Percentiles rank a stretch among this genome's conserved stretches.
Evolutionary conservation across 257 asterid species (phyloP).

Genomic region (Lithospermum erythrorhizon): DNA sequence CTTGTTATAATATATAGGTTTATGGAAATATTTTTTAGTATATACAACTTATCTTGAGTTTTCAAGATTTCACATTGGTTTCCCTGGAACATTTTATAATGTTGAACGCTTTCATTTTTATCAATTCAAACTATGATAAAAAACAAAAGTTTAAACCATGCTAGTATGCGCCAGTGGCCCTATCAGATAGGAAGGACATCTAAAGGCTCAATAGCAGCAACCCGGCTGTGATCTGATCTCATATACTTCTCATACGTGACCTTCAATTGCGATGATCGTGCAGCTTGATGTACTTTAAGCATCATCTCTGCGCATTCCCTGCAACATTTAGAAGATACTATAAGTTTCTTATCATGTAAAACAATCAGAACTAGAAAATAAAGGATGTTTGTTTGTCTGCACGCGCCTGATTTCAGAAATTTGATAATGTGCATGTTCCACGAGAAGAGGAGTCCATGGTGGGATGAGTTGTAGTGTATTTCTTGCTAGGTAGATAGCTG

Average conservation of each 20-base stretch:
- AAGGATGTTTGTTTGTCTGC: slow-evolving; percentile 2
- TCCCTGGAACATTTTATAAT: no score
- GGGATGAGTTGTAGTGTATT: slow-evolving; percentile 61
- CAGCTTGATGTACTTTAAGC: slow-evolving; percentile 67
- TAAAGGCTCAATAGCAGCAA: slow-evolving; percentile 59
- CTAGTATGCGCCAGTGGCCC: not conserved
- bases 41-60: no score
- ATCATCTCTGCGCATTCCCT: slow-evolving; percentile 74
- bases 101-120: no score
- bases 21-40: no score
- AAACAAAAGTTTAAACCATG: no score
- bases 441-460: slow-evolving; percentile 69
- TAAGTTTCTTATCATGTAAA: slow-evolving; percentile 5
- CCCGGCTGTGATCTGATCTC: slow-evolving; percentile 30
- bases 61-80: no score
- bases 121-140: no score
- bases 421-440: slow-evolving; percentile 48
- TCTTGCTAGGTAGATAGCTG: slow-evolving; percentile 83
- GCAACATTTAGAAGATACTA: slow-evolving; percentile 15
- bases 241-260: slow-evolving; percentile 63
- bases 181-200: slow-evolving; percentile 40
- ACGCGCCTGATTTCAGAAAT: slow-evolving; percentile 64
- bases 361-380: not conserved
- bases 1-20: no score
- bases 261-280: slow-evolving; percentile 43